Base-by-base conservation (phyloP, 768 basidiomycete genomes). In the Leccinum truebloodii region DNA sequence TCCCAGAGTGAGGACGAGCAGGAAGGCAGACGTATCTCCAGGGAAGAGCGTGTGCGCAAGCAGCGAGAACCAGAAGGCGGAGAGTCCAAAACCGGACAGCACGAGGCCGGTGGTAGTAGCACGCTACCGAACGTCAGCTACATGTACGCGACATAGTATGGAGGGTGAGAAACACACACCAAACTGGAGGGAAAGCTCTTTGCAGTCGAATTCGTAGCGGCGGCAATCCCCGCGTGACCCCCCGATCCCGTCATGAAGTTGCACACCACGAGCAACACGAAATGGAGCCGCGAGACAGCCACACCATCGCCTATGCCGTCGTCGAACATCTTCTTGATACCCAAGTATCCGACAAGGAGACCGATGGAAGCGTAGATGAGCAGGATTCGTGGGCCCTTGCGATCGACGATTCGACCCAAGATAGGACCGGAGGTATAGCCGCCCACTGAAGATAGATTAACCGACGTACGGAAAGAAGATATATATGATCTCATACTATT, bases 11-110 rank as follows among this genome's bases (percentile, higher is more conserved):
- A 97, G 83, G 5, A 93, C 74, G 0, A 89, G 79, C 1, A 98
- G 75, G 67, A 96, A 89, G 1, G 86, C 81, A 1, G 88, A 89
- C 0, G 90, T 91, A 66, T 94, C 81, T 0, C 91, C 93, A 0
- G 90, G 86, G 67, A 86, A 95, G 48, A 87, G 71, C 0, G 83
- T 67, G 59, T 88, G 87, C 0, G 92, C 86, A 39, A 95, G 75
- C 1, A 86, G 81, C 13, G 92, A 90, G 75, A 95, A 97, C 63
- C 91, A 79, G 78, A 96, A 96, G 0, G 95, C 95, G 0, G 92
- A 94, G 16, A 98, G 83, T 0, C 95, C 94, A 63, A 92, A 94
- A 32, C 92, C 94, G 0, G 93, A 92, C 20, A 94, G 73, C 34
- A 95, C 93, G 12, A 93, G 70, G 2, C 89, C 88, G 0, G 89